These are phyloP conservation scores for Fusarium sp. DNA, from an alignment of 2,329 filamentous ascomycete species.

Conservation along the genomic window DNA sequence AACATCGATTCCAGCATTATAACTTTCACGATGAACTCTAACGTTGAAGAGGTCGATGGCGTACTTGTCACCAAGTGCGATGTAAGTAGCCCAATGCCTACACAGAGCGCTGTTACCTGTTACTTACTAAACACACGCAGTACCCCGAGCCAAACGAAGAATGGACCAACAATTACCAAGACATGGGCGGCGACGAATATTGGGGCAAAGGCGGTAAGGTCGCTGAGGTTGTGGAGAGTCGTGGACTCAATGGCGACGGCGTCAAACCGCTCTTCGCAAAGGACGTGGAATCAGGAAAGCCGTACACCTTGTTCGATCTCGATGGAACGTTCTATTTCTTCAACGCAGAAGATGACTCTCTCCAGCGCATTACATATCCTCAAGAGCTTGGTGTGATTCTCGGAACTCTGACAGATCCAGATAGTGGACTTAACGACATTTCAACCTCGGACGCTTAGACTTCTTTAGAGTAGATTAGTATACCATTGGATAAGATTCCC, in stretches of 20 bases:
- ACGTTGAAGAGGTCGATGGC: no score
- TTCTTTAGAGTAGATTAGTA: no score
- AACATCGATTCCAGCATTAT: no score
- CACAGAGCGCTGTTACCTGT: no score
- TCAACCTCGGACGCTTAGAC: no score
- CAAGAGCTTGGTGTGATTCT: background rate
- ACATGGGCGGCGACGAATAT: background rate
- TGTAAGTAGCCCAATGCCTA: no score
- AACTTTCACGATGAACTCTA: no score
- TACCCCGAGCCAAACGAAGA: no score
- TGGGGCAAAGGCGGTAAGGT: background rate
- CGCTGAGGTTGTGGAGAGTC: accelerated
- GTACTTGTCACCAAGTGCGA: no score
- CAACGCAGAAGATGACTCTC: background rate
- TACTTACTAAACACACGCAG: no score
- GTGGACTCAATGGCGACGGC: background rate
- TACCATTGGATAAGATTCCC: no score
- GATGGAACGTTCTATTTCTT: background rate
- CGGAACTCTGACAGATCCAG: background rate
- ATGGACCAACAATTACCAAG: background rate
- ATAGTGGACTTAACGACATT: no score
- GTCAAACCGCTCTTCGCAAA: constrained; percentile 3
- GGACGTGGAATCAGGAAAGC: background rate
- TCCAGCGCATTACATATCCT: background rate
- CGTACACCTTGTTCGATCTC: background rate